These are phyloP conservation scores for Vitis rotundifolia DNA, from an alignment of 164 flowering plant species.

Conservation along the genomic window DNA sequence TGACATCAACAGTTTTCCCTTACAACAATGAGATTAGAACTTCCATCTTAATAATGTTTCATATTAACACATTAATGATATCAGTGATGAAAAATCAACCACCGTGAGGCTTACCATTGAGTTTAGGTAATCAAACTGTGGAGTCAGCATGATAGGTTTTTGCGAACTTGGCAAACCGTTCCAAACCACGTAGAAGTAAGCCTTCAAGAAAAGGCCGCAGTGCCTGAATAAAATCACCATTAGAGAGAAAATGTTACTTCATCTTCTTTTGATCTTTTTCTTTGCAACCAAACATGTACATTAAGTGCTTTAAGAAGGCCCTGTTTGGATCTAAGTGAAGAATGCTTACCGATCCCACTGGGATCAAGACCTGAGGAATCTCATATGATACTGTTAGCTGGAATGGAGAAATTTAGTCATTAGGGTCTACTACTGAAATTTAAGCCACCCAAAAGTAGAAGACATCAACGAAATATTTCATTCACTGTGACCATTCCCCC, in stretches of 20 bases:
- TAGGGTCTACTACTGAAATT: neutral
- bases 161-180: constrained; percentile 61
- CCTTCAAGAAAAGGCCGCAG: constrained; percentile 72
- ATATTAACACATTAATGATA: no score
- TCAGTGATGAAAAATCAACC: neutral
- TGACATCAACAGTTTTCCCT: no score
- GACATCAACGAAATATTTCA: neutral
- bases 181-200: constrained; percentile 68
- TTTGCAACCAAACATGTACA: no score
- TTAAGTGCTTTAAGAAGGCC: no score
- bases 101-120: neutral
- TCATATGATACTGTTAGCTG: constrained; percentile 96
- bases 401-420: constrained; percentile 17
- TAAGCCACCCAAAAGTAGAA: neutral
- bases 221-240: constrained; percentile 47
- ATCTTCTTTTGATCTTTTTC: no score
- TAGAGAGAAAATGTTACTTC: neutral
- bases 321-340: neutral
- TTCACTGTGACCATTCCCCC: neutral
- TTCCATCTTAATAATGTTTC: no score
- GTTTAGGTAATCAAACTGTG: constrained; percentile 1
- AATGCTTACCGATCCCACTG: constrained; percentile 81
- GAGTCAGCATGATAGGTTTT: constrained; percentile 32
- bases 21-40: no score
- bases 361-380: constrained; percentile 69